phyloP scores from a whole-genome alignment of 768 basidiomycete genomes.

The Suillus plorans region DNA sequence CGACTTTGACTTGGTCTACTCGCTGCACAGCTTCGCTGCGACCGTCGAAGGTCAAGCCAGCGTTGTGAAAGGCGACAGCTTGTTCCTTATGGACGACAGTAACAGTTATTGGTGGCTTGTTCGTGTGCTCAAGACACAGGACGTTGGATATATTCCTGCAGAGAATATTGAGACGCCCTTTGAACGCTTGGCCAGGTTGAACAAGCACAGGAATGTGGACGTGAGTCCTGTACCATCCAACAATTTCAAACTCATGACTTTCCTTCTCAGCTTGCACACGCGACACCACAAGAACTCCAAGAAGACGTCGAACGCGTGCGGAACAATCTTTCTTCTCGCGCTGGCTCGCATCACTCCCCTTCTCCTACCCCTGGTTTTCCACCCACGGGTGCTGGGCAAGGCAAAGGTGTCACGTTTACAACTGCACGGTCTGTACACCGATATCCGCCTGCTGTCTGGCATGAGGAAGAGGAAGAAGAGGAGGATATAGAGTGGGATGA shows the following conservation, averaged over 20 bases:
- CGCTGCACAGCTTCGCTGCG: conserved; percentile 94
- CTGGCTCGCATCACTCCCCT: conserved; percentile 50
- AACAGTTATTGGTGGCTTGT: conserved; percentile 99
- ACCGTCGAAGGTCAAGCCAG: conserved; percentile 99
- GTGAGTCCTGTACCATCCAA: conserved; percentile 45
- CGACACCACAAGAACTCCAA: conserved; percentile 52
- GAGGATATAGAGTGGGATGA: conserved; percentile 59
- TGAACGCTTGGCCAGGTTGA: conserved; percentile 90
- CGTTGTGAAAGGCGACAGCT: conserved; percentile 96
- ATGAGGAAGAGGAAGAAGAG: conserved; percentile 67
- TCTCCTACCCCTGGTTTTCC: conserved; percentile 41
- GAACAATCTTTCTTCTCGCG: conserved; percentile 47
- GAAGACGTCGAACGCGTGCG: conserved; percentile 57
- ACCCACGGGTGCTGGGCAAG: conserved; percentile 22
- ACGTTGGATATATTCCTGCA: conserved; percentile 98
- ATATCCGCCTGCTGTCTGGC: conserved; percentile 83
- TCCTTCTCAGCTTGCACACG: conserved; percentile 29
- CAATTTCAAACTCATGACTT: not conserved
- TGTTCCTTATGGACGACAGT: conserved; percentile 95
- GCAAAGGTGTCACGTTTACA: conserved; percentile 70
- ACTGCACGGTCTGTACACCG: conserved; percentile 64
- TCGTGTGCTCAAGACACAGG: conserved; percentile 95
- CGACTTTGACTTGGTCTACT: conserved; percentile 90
- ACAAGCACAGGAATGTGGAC: conserved; percentile 97
- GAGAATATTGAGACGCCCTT: conserved; percentile 99